Percentiles rank a stretch among this genome's conserved stretches.
Conservation (phyloP, 306 rosid genomes). For the Acmispon strigosus region DNA sequence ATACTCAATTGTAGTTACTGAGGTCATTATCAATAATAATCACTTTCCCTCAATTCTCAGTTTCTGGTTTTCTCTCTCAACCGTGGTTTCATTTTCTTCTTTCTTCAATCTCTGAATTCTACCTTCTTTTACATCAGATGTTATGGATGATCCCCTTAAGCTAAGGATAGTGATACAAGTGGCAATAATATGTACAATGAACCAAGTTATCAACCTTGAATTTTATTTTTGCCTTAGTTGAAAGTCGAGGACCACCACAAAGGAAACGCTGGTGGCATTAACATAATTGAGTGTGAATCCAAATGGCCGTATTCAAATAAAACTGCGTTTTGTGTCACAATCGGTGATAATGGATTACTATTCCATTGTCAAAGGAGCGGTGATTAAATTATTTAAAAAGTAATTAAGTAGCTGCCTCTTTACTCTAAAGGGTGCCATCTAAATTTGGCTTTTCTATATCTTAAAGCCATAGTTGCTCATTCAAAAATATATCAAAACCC, state of each 20-base stretch:
- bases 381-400: constrained; percentile 10
- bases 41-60: too few relatives aligned
- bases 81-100: too few relatives aligned
- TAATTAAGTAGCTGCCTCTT: constrained; percentile 22
- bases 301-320: constrained; percentile 20
- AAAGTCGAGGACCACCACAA: constrained; percentile 17
- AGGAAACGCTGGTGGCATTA: neutral
- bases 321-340: constrained; percentile 21
- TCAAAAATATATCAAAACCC: neutral
- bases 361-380: constrained; percentile 21
- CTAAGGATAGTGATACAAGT: too few relatives aligned
- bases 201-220: too few relatives aligned
- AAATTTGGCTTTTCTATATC: constrained; percentile 32
- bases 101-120: too few relatives aligned
- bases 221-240: neutral
- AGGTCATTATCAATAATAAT: too few relatives aligned
- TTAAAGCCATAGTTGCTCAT: neutral
- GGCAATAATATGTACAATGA: too few relatives aligned
- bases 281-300: constrained; percentile 18
- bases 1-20: too few relatives aligned
- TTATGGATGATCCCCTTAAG: too few relatives aligned
- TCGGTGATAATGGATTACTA: constrained; percentile 21
- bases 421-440: constrained; percentile 6
- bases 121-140: too few relatives aligned
- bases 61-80: too few relatives aligned